Percentiles rank a stretch among this genome's conserved stretches.
These are phyloP conservation scores for Astrocystis sublimbata DNA, from an alignment of 495 filamentous ascomycete genomes.

Conservation along the genomic window DNA sequence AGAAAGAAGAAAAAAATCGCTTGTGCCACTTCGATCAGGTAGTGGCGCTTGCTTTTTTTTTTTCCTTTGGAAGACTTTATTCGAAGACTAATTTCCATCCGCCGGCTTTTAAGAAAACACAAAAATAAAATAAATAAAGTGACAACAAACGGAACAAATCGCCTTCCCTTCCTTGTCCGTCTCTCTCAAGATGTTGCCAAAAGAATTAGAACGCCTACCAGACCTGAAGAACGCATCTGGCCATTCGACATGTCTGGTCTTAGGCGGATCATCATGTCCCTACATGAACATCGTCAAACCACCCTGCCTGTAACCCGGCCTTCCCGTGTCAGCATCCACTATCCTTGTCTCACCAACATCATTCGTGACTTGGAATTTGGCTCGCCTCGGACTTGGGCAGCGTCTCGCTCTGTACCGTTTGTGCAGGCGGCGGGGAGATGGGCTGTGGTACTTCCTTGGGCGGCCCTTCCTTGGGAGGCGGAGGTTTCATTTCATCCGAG, in stretches of 20 bases:
- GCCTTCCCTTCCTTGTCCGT: conserved; percentile 8
- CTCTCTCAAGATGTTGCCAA: conserved; percentile 3
- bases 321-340: conserved; percentile 18
- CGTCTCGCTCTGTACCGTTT: conserved; percentile 26
- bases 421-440: conserved; percentile 23
- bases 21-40: background rate
- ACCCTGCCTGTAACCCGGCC: background rate
- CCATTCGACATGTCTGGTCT: background rate
- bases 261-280: background rate
- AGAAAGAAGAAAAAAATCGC: background rate
- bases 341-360: conserved; percentile 23
- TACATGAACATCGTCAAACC: background rate
- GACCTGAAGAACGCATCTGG: background rate
- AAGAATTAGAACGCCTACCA: conserved; percentile 6
- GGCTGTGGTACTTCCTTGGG: conserved; percentile 27
- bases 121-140: conserved; percentile 2
- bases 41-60: too few species aligned
- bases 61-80: background rate
- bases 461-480: conserved; percentile 24
- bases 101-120: too few species aligned
- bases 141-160: background rate
- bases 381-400: conserved; percentile 25
- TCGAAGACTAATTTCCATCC: conserved; percentile 1
- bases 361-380: conserved; percentile 6
- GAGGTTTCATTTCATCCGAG: conserved; percentile 6